These are phyloP conservation scores for Hypomyces rosellus DNA, from an alignment of 2,329 filamentous ascomycete genomes.

Conservation along the genomic window DNA sequence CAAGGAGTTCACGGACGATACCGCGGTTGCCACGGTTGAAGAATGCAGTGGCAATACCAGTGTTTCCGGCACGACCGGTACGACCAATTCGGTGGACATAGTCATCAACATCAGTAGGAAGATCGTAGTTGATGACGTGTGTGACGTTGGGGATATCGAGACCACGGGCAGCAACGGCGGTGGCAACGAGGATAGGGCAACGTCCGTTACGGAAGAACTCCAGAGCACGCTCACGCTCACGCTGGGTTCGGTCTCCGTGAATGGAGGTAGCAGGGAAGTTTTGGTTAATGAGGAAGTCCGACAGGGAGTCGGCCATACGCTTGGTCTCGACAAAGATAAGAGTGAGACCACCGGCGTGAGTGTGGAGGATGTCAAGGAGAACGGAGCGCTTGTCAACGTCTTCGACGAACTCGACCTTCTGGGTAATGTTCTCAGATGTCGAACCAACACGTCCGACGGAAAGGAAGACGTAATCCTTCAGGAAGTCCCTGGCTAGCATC, in stretches of 20 bases:
- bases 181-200: constrained; percentile 94
- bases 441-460: constrained; percentile 98
- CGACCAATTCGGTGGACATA: constrained; percentile 99
- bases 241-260: constrained; percentile 96
- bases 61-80: constrained; percentile 99
- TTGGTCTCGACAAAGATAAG: constrained; percentile 99
- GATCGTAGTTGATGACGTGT: constrained; percentile 98
- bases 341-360: constrained; percentile 80
- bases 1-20: constrained; percentile 91
- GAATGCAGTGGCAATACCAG: constrained; percentile 95
- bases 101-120: constrained; percentile 98
- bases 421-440: constrained; percentile 99
- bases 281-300: constrained; percentile 98
- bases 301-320: constrained; percentile 97
- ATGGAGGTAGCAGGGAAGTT: constrained; percentile 97
- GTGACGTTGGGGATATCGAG: constrained; percentile 94
- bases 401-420: constrained; percentile 97
- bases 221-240: constrained; percentile 94
- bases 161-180: constrained; percentile 86
- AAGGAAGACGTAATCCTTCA: constrained; percentile 98
- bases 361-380: constrained; percentile 94
- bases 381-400: constrained; percentile 97
- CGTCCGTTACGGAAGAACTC: constrained; percentile 96
- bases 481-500: constrained; percentile 96
- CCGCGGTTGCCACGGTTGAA: constrained; percentile 99